Evolutionary conservation across 2,329 filamentous ascomycete species (phyloP), one percentile per base, ranked within the genome.

Genomic region (Dothidotthia symphoricarpi): DNA sequence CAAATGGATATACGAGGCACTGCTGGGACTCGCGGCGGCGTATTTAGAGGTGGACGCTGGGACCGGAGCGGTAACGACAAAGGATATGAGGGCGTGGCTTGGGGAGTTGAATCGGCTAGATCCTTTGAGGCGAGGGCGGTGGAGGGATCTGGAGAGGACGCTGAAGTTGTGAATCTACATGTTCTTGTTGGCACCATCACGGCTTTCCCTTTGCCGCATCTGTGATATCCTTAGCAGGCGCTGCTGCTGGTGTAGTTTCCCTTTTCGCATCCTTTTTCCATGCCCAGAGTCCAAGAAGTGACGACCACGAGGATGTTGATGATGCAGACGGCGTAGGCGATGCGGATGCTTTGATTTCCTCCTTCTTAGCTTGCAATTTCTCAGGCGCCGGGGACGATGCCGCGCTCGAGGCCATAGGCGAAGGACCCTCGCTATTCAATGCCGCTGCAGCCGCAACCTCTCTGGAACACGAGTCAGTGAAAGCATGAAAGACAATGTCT

Each of bases 1-100:
- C 64, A 94, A 95, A 68, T 93, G 88, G 80, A 86, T 95, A 29
- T 95, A 95, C 60, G 87, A 95, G 66, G 85, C 85, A 4, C 72
- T 97, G 34, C 75, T 97, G 16, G 81, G 88, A 46, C 89, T 88
- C 58, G 82, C 83, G 1, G 60, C 83, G 22, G 65, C 85, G n/a
- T 75, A 73, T 38, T 57, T 86, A 43, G 75, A 75, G 53, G 43
- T 73, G 6, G 68, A 69, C 16, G 61, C 58, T 9, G 64, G 60
- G 1, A 68, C 63, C n/a, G 57, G 60, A 22, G 45, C 49, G n/a
- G 60, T 70, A 22, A 68, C 61, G 66, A 69, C 66, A 55, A 69
- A 30, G 35, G 68, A 75, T 40, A 72, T 77, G 64, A 62, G 55
- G 26, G 51, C 32, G 29, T 80, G 69, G 86, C 67, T 95, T 22